Evolutionary conservation across 805 yeast genomes (phyloP), one percentile per base, ranked within the genome.

Genomic region (Suhomyces pyralidae): DNA sequence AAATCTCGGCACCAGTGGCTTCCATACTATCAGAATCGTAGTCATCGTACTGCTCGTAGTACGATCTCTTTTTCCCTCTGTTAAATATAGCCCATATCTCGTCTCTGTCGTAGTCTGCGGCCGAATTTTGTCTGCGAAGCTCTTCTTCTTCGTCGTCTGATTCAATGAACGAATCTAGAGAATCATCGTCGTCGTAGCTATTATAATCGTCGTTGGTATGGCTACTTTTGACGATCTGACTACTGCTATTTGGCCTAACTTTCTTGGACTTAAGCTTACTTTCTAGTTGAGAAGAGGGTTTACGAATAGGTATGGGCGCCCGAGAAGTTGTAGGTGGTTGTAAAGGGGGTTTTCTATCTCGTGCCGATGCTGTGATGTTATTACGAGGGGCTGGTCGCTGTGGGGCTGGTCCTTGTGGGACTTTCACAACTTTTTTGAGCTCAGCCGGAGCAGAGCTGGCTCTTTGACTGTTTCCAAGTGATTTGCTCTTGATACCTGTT

Each of bases 61-160:
- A 68, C 0, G 73, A 60, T 45, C 90, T 73, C 51, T 78, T 75
- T 53, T 77, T 78, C 3, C 91, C 90, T 53, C 81, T 77, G 62
- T 83, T 85, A 67, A 92, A 88, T 68, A 93, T 80, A 17, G 84
- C 81, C 97, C 97, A 90, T 46, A 93, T 92, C 67, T 91, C 97
- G 57, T 88, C 91, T 44, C 93, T 73, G 60, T 89, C 88, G 58
- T 88, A 88, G 3, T 84, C 90, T 3, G 65, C 68, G 6, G 67
- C 75, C 14, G 40, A 10, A 15, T 32, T 45, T 9, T 54, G 53
- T 6, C 52, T 57, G 17, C 57, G 66, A 30, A 57, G 60, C 28
- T 64, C 69, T 20, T 48, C 50, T 3, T 43, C 65, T 70, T 53
- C 60, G n/a, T 54, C 56, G 62, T 38, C 66, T 55, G 81, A 79